Percentiles rank a stretch among this genome's conserved stretches.
phyloP scores from a whole-genome alignment of 1,139 yeast genomes.

The Pneumocystis carinii region DNA sequence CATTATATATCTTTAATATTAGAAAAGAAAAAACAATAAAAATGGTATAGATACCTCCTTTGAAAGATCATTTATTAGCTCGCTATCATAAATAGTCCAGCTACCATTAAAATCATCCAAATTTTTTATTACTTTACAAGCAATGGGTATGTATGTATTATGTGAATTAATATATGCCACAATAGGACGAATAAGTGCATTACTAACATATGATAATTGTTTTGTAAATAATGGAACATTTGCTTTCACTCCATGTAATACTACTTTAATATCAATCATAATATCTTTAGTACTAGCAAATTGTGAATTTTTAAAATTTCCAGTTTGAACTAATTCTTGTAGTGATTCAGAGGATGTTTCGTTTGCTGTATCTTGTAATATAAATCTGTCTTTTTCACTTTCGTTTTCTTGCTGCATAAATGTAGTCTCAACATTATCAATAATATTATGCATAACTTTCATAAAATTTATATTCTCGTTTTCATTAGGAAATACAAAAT shows the following conservation, averaged over 20 bases:
- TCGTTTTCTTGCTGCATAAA: constrained; percentile 2
- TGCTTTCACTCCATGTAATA: constrained; percentile 74
- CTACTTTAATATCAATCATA: constrained; percentile 62
- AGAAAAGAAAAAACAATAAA: background rate
- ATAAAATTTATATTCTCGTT: constrained; percentile 29
- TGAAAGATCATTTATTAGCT: constrained; percentile 80
- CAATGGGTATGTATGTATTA: constrained; percentile 76
- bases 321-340: constrained; percentile 1
- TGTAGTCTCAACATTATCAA: constrained; percentile 27
- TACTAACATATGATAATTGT: constrained; percentile 74
- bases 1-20: background rate
- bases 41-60: constrained; percentile 16
- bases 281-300: constrained; percentile 21
- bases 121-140: constrained; percentile 69
- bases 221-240: constrained; percentile 72
- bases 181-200: constrained; percentile 83
- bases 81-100: constrained; percentile 89
- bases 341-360: background rate
- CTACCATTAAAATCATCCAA: constrained; percentile 79
- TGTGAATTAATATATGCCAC: constrained; percentile 87
- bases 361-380: background rate
- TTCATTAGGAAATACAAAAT: constrained; percentile 63
- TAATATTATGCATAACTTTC: constrained; percentile 27
- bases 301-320: background rate
- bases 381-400: background rate